phyloP scores from a whole-genome alignment of 805 yeast species.

The Saccharomyces paradoxus region DNA sequence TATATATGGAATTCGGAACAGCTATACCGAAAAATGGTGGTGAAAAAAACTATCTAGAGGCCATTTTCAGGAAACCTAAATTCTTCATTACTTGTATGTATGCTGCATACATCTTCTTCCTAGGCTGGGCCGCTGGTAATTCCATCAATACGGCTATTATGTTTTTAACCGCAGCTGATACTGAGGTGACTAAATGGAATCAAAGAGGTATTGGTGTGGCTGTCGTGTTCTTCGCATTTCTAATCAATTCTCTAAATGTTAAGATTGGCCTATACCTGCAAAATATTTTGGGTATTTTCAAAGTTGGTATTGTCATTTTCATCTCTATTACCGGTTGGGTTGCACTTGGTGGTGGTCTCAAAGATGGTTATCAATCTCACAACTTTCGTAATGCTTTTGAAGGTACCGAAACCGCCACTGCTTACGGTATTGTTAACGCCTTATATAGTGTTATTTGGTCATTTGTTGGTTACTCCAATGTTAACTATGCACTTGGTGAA shows the following conservation, averaged over 20 bases:
- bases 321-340: constrained; percentile 78
- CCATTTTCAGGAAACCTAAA: constrained; percentile 57
- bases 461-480: constrained; percentile 74
- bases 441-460: constrained; percentile 81
- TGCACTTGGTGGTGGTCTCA: constrained; percentile 65
- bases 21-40: constrained; percentile 79
- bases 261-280: constrained; percentile 62
- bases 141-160: constrained; percentile 75
- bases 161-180: constrained; percentile 64
- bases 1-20: constrained; percentile 75
- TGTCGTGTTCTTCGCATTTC: constrained; percentile 61
- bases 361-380: constrained; percentile 44
- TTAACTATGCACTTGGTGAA: constrained; percentile 76
- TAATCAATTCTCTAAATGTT: constrained; percentile 52
- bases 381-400: constrained; percentile 54
- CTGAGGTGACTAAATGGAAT: constrained; percentile 63
- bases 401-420: constrained; percentile 45
- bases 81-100: constrained; percentile 58
- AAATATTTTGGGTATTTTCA: constrained; percentile 60
- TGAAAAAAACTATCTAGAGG: constrained; percentile 74
- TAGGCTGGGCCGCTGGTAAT: constrained; percentile 84
- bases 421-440: constrained; percentile 67
- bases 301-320: constrained; percentile 60
- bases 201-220: constrained; percentile 71
- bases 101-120: constrained; percentile 62